A percentile compares a stretch with the other conserved stretches of the same genome.
These are phyloP conservation scores for Globisporangium spinosum DNA, from an alignment of 352 stramenopile species.

Conservation along the genomic window DNA sequence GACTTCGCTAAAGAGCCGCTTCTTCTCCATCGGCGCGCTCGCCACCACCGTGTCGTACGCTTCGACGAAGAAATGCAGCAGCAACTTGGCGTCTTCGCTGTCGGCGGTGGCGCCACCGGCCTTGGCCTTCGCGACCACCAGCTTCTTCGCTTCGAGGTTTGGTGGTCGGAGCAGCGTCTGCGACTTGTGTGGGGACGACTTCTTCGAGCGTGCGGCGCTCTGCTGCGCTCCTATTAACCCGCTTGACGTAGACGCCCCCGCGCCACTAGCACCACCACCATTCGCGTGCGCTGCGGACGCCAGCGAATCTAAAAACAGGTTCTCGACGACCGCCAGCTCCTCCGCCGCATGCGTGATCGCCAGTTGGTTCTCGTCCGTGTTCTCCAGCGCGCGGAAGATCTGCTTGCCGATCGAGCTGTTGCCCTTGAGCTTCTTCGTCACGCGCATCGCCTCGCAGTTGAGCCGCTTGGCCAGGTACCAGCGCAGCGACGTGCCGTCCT, in stretches of 20 bases:
- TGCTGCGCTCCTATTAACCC: conserved; percentile 4
- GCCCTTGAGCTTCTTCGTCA: conserved; percentile 88
- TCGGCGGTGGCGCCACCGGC: conserved; percentile 25
- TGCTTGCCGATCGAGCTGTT: conserved; percentile 88
- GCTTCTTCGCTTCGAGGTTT: conserved; percentile 25
- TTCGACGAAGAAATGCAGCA: conserved; percentile 75
- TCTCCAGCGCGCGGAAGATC: conserved; percentile 79
- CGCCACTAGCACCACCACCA: conserved; percentile 3
- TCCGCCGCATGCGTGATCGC: conserved; percentile 50
- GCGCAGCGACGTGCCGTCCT: conserved; percentile 79
- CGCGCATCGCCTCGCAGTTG: conserved; percentile 86
- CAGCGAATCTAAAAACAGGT: conserved; percentile 71
- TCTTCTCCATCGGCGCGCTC: conserved; percentile 31
- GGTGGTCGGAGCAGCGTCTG: conserved; percentile 5
- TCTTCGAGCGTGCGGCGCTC: conserved; percentile 9
- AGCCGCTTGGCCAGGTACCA: conserved; percentile 84
- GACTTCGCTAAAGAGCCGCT: conserved; percentile 45
- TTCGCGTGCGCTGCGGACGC: conserved; percentile 23
- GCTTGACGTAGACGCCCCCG: conserved; percentile 2
- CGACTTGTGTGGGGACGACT: conserved; percentile 21
- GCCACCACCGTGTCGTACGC: conserved; percentile 26
- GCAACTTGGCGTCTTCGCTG: conserved; percentile 66
- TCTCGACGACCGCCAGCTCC: conserved; percentile 61
- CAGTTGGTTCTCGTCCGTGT: conserved; percentile 47
- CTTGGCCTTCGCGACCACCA: conserved; percentile 20